phyloP scores from a whole-genome alignment of 2,329 filamentous ascomycete species.

The Pseudocercospora cruenta region DNA sequence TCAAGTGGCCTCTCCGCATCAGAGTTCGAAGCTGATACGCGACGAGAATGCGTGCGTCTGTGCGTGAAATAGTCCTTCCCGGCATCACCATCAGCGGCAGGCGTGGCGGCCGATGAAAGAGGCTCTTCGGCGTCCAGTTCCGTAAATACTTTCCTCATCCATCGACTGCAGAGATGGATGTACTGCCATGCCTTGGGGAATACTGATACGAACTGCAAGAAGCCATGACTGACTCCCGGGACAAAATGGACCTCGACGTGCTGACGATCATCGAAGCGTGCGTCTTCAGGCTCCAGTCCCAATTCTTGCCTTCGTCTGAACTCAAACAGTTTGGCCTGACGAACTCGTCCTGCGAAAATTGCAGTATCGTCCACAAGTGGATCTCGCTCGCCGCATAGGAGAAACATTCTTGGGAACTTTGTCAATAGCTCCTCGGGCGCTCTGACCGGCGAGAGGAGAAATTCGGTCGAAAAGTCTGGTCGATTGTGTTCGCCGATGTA shows the following conservation, averaged over 20 bases:
- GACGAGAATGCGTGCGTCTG: slow-evolving; percentile 16
- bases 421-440: slow-evolving; percentile 82
- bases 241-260: slow-evolving; percentile 78
- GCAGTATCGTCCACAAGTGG: slow-evolving; percentile 96
- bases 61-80: slow-evolving; percentile 32
- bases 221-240: slow-evolving; percentile 89
- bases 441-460: slow-evolving; percentile 84
- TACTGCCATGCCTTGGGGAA: slow-evolving; percentile 91
- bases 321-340: slow-evolving; percentile 70
- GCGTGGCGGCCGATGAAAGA: slow-evolving; percentile 20
- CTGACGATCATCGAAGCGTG: slow-evolving; percentile 65
- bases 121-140: slow-evolving; percentile 46
- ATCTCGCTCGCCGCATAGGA: slow-evolving; percentile 92
- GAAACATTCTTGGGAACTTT: slow-evolving; percentile 91
- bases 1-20: slow-evolving; percentile 83
- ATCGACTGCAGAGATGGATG: slow-evolving; percentile 74
- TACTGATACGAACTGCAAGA: slow-evolving; percentile 84
- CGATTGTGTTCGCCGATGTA: slow-evolving; percentile 94
- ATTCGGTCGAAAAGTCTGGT: slow-evolving; percentile 90
- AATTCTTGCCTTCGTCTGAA: slow-evolving; percentile 60
- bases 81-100: slow-evolving; percentile 12
- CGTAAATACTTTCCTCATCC: slow-evolving; percentile 80
- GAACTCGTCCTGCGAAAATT: slow-evolving; percentile 87
- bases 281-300: slow-evolving; percentile 53
- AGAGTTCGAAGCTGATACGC: slow-evolving; percentile 53